Evolutionary conservation across 2,329 filamentous ascomycete species (phyloP).

Genomic region (Dactylellina haptotyla): DNA sequence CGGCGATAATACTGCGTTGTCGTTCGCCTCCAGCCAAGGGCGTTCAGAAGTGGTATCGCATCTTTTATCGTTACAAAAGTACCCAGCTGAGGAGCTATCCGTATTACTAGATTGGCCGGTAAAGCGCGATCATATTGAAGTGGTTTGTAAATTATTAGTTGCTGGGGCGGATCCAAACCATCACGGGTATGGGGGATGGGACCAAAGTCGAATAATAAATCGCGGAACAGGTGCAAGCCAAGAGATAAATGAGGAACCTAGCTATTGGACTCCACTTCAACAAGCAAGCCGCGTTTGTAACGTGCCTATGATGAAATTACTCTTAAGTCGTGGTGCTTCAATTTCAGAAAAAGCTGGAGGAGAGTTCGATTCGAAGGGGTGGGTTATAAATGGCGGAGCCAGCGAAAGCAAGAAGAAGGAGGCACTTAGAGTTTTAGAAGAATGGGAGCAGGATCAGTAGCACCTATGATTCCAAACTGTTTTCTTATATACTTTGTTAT

Average conservation of each 20-base stretch:
- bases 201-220: background rate
- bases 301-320: constrained; percentile 14
- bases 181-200: background rate
- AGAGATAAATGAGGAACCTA: background rate
- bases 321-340: constrained; percentile 10
- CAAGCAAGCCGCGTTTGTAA: background rate
- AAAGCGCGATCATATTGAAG: constrained; percentile 6
- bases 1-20: constrained; percentile 2
- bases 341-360: constrained; percentile 23
- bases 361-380: constrained; percentile 17
- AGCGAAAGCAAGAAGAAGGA: background rate
- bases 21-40: background rate
- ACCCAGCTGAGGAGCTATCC: constrained; percentile 2
- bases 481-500: too few species aligned
- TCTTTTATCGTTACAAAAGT: constrained; percentile 1
- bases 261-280: constrained; percentile 22
- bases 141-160: constrained; percentile 1
- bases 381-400: constrained; percentile 1
- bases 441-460: too few species aligned
- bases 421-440: constrained; percentile 7
- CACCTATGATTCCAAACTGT: too few species aligned
- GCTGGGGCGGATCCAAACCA: constrained; percentile 14
- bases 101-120: constrained; percentile 13
- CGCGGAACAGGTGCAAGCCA: background rate
- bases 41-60: background rate